A percentile compares a stretch with the other conserved stretches of the same genome.
Conservation (phyloP, 148 eudicot species). For the Vaccinium macrocarpon region DNA sequence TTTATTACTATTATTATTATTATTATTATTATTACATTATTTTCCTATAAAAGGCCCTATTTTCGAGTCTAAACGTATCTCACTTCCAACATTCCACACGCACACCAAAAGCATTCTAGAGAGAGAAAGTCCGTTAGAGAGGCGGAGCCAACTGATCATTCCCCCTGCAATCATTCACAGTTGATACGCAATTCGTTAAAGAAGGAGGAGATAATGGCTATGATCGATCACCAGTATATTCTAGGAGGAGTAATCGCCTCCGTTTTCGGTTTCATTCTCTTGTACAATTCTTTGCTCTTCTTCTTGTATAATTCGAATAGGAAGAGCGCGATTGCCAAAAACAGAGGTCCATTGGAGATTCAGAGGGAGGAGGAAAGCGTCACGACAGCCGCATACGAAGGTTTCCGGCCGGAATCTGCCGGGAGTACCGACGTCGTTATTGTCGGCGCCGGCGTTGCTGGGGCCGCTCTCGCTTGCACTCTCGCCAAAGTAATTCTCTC, state of each 20-base stretch:
- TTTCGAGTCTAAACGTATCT: background rate
- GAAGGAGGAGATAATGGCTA: background rate
- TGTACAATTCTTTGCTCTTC: conserved; percentile 6
- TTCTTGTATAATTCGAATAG: background rate
- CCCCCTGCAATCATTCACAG: background rate
- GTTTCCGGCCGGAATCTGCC: background rate
- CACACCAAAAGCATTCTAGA: background rate
- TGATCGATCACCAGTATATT: background rate
- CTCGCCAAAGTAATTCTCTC: conserved; percentile 18
- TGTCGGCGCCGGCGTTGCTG: conserved; percentile 24
- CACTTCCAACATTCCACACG: background rate
- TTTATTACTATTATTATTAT: too few species aligned
- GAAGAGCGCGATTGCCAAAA: background rate
- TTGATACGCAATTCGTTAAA: background rate
- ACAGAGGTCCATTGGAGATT: background rate
- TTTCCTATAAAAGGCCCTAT: conserved; percentile 9
- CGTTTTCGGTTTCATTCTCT: background rate
- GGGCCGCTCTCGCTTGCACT: conserved; percentile 20
- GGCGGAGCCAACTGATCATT: too few species aligned
- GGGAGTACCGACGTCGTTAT: conserved; percentile 15
- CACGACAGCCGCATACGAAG: background rate
- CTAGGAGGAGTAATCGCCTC: conserved; percentile 8
- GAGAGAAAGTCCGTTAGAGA: background rate
- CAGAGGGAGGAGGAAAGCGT: background rate
- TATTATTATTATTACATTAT: too few species aligned